phyloP scores from a whole-genome alignment of 208 protist genomes.

The Porcisia hertigi region DNA sequence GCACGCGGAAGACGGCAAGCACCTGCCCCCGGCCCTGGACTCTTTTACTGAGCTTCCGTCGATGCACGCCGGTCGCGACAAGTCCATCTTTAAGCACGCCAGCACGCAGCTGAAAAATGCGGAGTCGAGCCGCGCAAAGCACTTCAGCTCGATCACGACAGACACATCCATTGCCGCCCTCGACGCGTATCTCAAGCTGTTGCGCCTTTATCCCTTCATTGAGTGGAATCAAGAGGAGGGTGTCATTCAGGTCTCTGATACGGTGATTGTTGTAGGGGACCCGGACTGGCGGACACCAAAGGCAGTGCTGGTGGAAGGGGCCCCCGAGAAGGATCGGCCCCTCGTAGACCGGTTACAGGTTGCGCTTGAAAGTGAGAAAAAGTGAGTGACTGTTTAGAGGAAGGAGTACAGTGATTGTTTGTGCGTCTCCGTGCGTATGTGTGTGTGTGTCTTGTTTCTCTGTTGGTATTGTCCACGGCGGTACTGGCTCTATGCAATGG shows the following conservation, averaged over 20 bases:
- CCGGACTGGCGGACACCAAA: constrained; percentile 71
- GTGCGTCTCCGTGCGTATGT: neutral
- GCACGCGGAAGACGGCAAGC: constrained; percentile 33
- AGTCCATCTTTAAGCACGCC: constrained; percentile 84
- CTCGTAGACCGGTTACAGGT: constrained; percentile 72
- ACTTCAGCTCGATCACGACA: constrained; percentile 45
- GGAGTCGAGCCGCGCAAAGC: constrained; percentile 37
- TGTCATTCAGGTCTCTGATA: constrained; percentile 69
- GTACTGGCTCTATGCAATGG: neutral
- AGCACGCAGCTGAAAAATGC: constrained; percentile 72
- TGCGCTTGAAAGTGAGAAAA: constrained; percentile 48
- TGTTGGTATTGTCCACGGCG: constrained; percentile 1
- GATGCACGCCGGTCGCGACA: constrained; percentile 81
- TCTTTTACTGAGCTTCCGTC: constrained; percentile 65
- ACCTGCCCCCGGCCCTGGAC: constrained; percentile 67
- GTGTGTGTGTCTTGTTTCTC: neutral
- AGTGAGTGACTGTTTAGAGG: constrained; percentile 32
- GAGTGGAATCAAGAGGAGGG: constrained; percentile 76
- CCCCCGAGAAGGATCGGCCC: constrained; percentile 45
- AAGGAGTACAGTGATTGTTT: neutral
- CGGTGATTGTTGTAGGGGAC: constrained; percentile 72
- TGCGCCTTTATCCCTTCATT: constrained; percentile 77
- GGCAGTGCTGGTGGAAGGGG: constrained; percentile 58
- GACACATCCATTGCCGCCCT: constrained; percentile 73
- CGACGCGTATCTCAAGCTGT: constrained; percentile 64